A percentile compares a stretch with the other conserved stretches of the same genome.
These are phyloP conservation scores for Phoenix roebelenii DNA, from an alignment of 176 grass and related monocot genomes.

Conservation along the genomic window DNA sequence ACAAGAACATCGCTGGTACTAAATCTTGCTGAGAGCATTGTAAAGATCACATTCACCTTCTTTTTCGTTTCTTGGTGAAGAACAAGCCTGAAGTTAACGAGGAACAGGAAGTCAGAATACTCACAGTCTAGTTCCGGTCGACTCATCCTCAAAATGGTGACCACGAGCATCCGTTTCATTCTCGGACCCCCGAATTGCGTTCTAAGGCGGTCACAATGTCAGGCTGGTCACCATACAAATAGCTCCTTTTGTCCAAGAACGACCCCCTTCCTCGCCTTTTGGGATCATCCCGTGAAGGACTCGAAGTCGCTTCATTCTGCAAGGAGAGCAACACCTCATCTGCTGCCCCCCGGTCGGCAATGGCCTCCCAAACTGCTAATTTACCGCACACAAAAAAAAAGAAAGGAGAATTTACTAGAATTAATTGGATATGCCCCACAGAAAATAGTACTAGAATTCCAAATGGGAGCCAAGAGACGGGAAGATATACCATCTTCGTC, in stretches of 20 bases:
- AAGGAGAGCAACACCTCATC: constrained; percentile 30
- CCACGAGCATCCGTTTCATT: constrained; percentile 7
- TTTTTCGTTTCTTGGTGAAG: neutral
- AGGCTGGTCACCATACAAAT: constrained; percentile 69
- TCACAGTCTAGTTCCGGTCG: neutral
- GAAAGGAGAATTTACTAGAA: too few species aligned
- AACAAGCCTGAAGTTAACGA: too few species aligned
- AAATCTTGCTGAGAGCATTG: constrained; percentile 29
- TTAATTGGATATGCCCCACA: too few species aligned
- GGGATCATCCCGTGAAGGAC: constrained; percentile 34
- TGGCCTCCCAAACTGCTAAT: constrained; percentile 69
- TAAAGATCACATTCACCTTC: constrained; percentile 12
- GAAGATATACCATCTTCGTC: constrained; percentile 52
- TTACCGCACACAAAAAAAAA: neutral
- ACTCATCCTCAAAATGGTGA: constrained; percentile 15
- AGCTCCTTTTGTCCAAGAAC: constrained; percentile 73
- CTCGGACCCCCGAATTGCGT: constrained; percentile 12
- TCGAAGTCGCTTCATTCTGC: constrained; percentile 24
- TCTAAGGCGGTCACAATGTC: constrained; percentile 25
- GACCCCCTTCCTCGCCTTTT: constrained; percentile 78
- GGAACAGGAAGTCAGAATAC: neutral
- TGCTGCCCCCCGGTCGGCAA: constrained; percentile 43
- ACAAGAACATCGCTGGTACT: constrained; percentile 65
- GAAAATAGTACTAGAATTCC: too few species aligned
- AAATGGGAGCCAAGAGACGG: neutral